Conservation (phyloP, 768 basidiomycete species). For the Xerocomellus intermedius region DNA sequence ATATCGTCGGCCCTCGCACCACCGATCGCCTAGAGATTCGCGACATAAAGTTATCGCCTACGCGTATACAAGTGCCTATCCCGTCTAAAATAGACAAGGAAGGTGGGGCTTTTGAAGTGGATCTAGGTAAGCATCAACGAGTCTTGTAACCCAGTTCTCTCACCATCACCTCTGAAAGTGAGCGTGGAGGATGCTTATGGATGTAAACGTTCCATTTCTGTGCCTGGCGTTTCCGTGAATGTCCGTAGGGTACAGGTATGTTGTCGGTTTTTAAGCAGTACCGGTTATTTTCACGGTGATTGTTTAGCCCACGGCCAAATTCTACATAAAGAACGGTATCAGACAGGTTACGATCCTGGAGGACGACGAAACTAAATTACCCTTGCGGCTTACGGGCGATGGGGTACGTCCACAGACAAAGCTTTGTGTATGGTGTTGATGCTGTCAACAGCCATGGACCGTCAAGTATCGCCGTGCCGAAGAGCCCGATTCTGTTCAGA, state of each 20-base stretch:
- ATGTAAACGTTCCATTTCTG: constrained; percentile 74
- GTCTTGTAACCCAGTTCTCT: neutral
- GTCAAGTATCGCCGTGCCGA: constrained; percentile 66
- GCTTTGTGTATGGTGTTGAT: constrained; percentile 2
- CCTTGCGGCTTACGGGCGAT: constrained; percentile 87
- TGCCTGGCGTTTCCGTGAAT: constrained; percentile 79
- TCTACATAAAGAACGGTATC: constrained; percentile 66
- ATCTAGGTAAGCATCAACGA: constrained; percentile 51
- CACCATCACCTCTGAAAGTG: constrained; percentile 40
- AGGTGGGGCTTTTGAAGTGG: constrained; percentile 78
- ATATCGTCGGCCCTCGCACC: constrained; percentile 70
- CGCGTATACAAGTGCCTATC: constrained; percentile 63
- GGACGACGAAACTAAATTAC: constrained; percentile 67
- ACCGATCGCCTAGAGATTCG: constrained; percentile 57
- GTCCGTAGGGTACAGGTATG: constrained; percentile 77
- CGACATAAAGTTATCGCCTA: constrained; percentile 53
- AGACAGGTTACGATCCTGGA: constrained; percentile 68
- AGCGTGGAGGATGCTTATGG: constrained; percentile 87
- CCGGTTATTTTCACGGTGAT: neutral
- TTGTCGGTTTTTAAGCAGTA: neutral
- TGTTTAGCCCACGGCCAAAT: constrained; percentile 77
- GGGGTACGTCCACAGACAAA: constrained; percentile 51
- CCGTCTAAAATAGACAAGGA: constrained; percentile 62
- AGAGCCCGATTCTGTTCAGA: constrained; percentile 39
- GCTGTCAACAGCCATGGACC: constrained; percentile 72